A percentile compares a stretch with the other conserved stretches of the same genome.
Conservation (phyloP, 768 basidiomycete species). For the Cyclocybe cylindracea region DNA sequence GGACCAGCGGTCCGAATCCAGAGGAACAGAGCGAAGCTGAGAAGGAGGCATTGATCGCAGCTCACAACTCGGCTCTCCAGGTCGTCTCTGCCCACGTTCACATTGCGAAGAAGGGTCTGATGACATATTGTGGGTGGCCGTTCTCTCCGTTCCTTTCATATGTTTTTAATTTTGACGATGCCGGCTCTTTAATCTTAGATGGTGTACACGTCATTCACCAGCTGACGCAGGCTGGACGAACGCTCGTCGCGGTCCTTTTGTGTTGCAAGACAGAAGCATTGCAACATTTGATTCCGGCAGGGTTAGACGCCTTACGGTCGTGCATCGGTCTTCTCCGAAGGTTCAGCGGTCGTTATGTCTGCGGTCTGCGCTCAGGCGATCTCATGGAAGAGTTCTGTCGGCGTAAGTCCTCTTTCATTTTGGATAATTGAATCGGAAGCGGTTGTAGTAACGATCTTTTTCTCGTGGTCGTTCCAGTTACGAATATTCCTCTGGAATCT, state of each 20-base stretch:
- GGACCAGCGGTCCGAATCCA: slow-evolving; percentile 48
- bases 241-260: slow-evolving; percentile 82
- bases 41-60: slow-evolving; percentile 73
- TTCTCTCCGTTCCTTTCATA: slow-evolving; percentile 18
- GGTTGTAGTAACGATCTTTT: slow-evolving; percentile 1
- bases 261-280: slow-evolving; percentile 84
- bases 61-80: slow-evolving; percentile 76
- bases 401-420: slow-evolving; percentile 41
- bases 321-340: slow-evolving; percentile 86
- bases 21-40: slow-evolving; percentile 71
- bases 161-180: slow-evolving; percentile 7
- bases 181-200: slow-evolving; percentile 45
- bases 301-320: slow-evolving; percentile 82
- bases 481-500: slow-evolving; percentile 84
- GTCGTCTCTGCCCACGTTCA: slow-evolving; percentile 83
- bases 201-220: slow-evolving; percentile 97
- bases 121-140: slow-evolving; percentile 83
- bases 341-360: slow-evolving; percentile 91
- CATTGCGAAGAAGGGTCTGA: slow-evolving; percentile 83
- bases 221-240: slow-evolving; percentile 90
- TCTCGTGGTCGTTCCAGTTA: slow-evolving; percentile 46
- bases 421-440: background rate
- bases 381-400: slow-evolving; percentile 96
- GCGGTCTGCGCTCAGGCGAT: slow-evolving; percentile 88
- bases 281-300: slow-evolving; percentile 75